phyloP scores from a whole-genome alignment of 1,284 basidiomycete genomes.

The Erythrobasidium hasegawianum region DNA sequence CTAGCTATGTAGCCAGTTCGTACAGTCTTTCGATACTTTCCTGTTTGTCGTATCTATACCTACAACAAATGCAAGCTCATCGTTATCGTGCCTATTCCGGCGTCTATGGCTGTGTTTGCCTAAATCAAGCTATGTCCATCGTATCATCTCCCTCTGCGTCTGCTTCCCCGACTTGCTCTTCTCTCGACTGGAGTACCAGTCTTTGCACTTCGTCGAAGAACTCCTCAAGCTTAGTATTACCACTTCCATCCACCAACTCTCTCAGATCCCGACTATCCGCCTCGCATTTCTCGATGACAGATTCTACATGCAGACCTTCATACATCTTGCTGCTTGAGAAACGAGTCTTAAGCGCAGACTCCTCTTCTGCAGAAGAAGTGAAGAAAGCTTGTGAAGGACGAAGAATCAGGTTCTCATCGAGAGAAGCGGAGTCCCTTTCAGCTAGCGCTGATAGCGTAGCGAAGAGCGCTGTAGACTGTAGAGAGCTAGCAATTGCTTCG shows the following conservation, averaged over 20 bases:
- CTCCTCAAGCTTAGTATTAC: conserved; percentile 44
- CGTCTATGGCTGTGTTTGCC: too few relatives aligned
- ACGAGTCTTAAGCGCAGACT: conserved; percentile 45
- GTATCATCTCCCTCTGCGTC: neutral
- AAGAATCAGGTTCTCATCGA: neutral
- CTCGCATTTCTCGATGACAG: conserved; percentile 44
- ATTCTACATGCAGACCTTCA: conserved; percentile 42
- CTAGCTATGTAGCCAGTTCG: neutral
- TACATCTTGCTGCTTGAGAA: conserved; percentile 37
- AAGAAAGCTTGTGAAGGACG: neutral
- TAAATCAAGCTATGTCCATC: conserved; percentile 1
- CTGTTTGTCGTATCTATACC: neutral
- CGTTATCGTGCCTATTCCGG: too few relatives aligned
- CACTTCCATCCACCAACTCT: conserved; percentile 34
- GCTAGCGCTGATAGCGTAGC: conserved; percentile 54
- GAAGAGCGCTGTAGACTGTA: conserved; percentile 67
- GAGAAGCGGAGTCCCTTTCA: conserved; percentile 4
- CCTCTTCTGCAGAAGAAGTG: conserved; percentile 38
- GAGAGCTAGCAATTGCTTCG: conserved; percentile 62
- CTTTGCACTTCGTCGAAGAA: conserved; percentile 46
- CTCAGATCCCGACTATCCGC: conserved; percentile 39
- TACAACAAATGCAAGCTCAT: too few relatives aligned
- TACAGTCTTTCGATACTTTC: neutral
- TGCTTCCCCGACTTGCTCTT: conserved; percentile 45
- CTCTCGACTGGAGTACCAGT: conserved; percentile 42